phyloP scores from a whole-genome alignment of 2,329 filamentous ascomycete genomes.

The Aspergillus jensenii region DNA sequence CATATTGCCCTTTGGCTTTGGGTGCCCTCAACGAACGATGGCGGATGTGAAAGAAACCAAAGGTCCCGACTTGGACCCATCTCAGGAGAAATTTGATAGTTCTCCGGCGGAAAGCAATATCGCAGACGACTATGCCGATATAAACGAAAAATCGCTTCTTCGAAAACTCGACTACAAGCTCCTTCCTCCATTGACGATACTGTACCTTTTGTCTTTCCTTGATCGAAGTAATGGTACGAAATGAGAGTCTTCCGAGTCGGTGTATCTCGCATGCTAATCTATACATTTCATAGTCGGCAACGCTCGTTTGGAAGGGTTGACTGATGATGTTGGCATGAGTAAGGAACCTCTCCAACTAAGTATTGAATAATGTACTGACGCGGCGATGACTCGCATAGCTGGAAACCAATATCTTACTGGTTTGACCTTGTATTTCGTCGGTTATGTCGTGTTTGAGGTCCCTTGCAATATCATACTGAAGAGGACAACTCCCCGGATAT shows the following conservation, averaged over 20 bases:
- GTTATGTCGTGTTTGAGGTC: slow-evolving; percentile 41
- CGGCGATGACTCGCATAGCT: slow-evolving; percentile 18
- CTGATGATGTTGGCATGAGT: slow-evolving; percentile 40
- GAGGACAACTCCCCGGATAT: slow-evolving; percentile 37
- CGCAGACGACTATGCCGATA: slow-evolving; percentile 20
- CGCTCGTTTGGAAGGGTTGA: slow-evolving; percentile 39
- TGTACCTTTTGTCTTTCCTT: slow-evolving; percentile 47
- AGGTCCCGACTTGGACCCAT: background rate
- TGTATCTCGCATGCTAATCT: background rate
- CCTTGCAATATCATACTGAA: slow-evolving; percentile 46
- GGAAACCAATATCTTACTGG: slow-evolving; percentile 43
- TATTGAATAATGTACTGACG: background rate
- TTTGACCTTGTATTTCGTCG: slow-evolving; percentile 40
- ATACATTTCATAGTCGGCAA: slow-evolving; percentile 33
- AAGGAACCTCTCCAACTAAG: slow-evolving; percentile 5
- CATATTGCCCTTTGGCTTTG: background rate
- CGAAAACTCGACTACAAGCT: slow-evolving; percentile 47
- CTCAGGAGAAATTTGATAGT: background rate
- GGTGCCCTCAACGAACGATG: slow-evolving; percentile 4
- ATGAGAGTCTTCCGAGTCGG: background rate
- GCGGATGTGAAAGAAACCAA: slow-evolving; percentile 10
- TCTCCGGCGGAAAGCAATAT: slow-evolving; percentile 16
- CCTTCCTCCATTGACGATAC: slow-evolving; percentile 43
- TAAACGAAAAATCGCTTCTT: slow-evolving; percentile 42
- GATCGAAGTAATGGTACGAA: slow-evolving; percentile 43